Evolutionary conservation across 192 early-diverging fungal species (phyloP), one percentile per base, ranked within the genome.

Genomic region (Coemansia sp.): DNA sequence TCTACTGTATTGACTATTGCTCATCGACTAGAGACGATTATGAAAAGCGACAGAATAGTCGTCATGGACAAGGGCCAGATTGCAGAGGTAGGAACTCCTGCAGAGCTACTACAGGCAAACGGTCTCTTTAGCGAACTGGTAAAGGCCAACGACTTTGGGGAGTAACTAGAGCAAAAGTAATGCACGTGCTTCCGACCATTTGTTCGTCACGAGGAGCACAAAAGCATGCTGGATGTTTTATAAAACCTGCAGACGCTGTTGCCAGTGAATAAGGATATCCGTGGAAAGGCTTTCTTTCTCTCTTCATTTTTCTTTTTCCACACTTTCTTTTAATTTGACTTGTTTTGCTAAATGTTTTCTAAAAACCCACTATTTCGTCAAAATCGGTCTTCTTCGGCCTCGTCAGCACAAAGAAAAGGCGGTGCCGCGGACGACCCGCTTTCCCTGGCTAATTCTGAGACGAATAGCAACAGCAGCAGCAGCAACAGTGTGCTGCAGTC

Each of bases 11-110:
- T 90, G 16, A 87, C 88, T 7, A 90, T 91, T 62, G 89, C 89
- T 5, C 89, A 94, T 75, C 86, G 92, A 25, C 71, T 91, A 32
- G 89, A 91, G 58, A 91, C 90, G 3, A 83, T 88, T 0, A 72
- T 86, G 41, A 84, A 89, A 63, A 88, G 85, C 60, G 90, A 93
- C 61, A 76, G 85, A 56, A 86, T 94, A 63, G 58, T 93, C 39
- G 91, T 94, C 5, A 77, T 94, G 45, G 48, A 50, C 48, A 50
- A 19, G 48, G 48, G 48, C 5, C 16, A 50, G 48, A 50, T 50
- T 50, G 48, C 17, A 50, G 48, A 50, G 48, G 48, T 50, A 5
- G 48, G 48, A 17, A 4, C 48, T 5, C n/a, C 48, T 17, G n/a
- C 16, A 4, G 48, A 50, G 48, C 48, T 50, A 14, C 14, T 50